Evolutionary conservation across 192 early-diverging fungal species (phyloP), one percentile per base, ranked within the genome.

Genomic region (Allomyces javanicus): DNA sequence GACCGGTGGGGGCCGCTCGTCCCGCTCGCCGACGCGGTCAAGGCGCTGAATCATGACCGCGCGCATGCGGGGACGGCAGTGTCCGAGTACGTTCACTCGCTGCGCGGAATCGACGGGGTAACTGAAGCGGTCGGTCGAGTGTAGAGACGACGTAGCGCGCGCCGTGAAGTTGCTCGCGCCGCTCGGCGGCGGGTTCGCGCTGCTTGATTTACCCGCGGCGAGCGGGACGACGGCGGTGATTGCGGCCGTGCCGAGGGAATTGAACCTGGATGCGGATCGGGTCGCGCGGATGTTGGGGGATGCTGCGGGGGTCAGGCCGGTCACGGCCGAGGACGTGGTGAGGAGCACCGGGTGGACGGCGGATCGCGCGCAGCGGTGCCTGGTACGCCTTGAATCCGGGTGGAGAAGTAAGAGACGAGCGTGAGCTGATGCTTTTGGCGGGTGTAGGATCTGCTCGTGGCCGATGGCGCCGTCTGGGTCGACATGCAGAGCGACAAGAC

Each of bases 121-220:
- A 23, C n/a, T n/a, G 61, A 75, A 1, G 68, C 9, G 24, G 9
- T 11, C n/a, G n/a, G n/a, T 21, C 23, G 21, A 63, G 24, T 26
- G 66, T 23, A 90, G 85, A 22, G 95, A 98, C 68, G 95, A 98
- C 70, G 87, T 98, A 23, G 68, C 79, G 40, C 79, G 90, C 2
- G 84, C 88, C 10, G 91, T 98, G 62, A 91, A 91, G 63, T 86
- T 85, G 25, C 73, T 98, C 2, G 79, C 81, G 44, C 89, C 93
- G n/a, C 78, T 98, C 24, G 89, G 87, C 61, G 85, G 81, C 74
- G 92, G 92, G n/a, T 96, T 91, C 79, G 81, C 82, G 62, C 82
- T 98, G 14, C 66, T 96, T 11, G 75, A 72, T 26, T 83, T 96
- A 72, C 33, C 33, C 7, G 33, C 33, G 95, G 95, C 22, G 71